Evolutionary conservation across 2,329 filamentous ascomycete genomes (phyloP).

Genomic region (Cladosporium colombiae): DNA sequence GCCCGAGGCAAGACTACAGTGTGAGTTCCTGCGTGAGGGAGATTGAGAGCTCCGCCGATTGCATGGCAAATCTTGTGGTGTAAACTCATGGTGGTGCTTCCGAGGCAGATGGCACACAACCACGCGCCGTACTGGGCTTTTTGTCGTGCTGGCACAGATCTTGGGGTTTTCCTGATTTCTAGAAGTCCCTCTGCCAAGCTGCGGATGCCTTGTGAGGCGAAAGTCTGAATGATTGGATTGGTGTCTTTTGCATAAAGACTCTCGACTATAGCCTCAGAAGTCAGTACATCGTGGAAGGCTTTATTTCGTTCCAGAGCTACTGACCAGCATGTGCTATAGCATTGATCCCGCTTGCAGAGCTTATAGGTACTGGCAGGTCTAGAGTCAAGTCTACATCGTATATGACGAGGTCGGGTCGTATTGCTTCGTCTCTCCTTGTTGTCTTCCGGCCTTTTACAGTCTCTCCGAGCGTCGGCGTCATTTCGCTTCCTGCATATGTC

Average conservation of each 20-base stretch:
- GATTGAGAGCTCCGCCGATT: slow-evolving; percentile 62
- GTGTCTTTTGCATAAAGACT: not conserved
- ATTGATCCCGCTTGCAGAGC: not conserved
- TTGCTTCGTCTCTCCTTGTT: not conserved
- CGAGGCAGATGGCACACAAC: slow-evolving; percentile 63
- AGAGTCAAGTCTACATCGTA: not conserved
- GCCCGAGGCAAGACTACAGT: slow-evolving; percentile 64
- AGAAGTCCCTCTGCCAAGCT: not conserved
- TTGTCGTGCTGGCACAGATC: slow-evolving; percentile 46
- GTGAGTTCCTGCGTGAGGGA: slow-evolving; percentile 67
- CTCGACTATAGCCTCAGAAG: not conserved
- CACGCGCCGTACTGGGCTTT: slow-evolving; percentile 63
- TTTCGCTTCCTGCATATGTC: not conserved
- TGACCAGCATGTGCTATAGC: not conserved
- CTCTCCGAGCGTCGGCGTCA: not conserved
- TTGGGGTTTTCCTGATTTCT: not conserved
- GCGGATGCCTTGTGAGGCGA: not conserved
- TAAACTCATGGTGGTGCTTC: slow-evolving; percentile 62
- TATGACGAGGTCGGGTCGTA: not conserved
- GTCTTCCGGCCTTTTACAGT: not conserved
- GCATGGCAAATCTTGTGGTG: slow-evolving; percentile 70
- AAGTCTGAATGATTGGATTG: not conserved
- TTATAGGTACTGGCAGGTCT: not conserved
- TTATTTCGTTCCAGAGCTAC: not conserved
- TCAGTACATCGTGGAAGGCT: not conserved